Percentiles rank a stretch among this genome's conserved stretches.
These are phyloP conservation scores for Fusarium vanettenii DNA, from an alignment of 2,329 filamentous ascomycete genomes.

Conservation along the genomic window DNA sequence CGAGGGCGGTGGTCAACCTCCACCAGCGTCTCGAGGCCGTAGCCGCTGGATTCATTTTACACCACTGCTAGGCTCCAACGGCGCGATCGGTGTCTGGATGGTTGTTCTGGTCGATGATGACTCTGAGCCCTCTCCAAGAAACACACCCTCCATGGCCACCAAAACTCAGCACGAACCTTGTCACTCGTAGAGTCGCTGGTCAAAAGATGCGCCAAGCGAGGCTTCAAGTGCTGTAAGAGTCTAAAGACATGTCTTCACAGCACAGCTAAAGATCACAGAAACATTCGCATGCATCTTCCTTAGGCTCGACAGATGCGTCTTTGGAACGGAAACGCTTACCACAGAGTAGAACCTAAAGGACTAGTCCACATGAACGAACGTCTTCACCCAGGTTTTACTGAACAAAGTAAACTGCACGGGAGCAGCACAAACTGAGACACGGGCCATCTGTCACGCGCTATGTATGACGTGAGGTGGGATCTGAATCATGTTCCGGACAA, in stretches of 20 bases:
- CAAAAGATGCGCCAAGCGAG: neutral
- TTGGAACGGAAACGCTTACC: no score
- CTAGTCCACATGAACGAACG: neutral
- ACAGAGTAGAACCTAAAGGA: neutral
- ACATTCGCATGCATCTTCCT: neutral
- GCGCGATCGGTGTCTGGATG: constrained; percentile 82
- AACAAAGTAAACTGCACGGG: neutral
- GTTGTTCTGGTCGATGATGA: constrained; percentile 78
- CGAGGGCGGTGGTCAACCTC: constrained; percentile 46
- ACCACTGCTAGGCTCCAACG: constrained; percentile 74
- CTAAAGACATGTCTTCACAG: neutral
- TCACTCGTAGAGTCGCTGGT: neutral
- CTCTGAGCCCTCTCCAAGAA: constrained; percentile 21
- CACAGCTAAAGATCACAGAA: neutral
- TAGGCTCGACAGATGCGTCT: neutral
- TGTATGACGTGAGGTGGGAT: neutral
- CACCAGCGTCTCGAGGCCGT: constrained; percentile 56
- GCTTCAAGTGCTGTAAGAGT: neutral
- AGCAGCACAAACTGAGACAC: neutral
- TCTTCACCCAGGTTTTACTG: neutral
- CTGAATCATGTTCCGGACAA: neutral
- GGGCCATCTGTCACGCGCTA: neutral
- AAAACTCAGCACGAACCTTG: neutral
- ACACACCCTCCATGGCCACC: neutral
- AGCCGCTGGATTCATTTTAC: constrained; percentile 83